Conservation (phyloP, 306 rosid genomes). For the Trichosanthes cucumerina region DNA sequence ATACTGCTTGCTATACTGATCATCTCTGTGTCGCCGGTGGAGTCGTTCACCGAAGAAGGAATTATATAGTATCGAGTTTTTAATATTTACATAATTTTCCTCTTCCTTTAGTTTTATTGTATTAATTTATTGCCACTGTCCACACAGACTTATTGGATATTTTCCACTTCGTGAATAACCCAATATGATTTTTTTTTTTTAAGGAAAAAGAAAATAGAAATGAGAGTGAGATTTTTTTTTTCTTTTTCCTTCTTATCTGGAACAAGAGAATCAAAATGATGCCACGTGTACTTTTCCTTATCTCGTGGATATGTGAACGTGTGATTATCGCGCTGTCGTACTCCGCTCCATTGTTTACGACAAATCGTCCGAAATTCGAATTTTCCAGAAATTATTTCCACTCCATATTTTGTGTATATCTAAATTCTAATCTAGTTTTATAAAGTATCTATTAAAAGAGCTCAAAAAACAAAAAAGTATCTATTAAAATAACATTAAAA, state of each 20-base stretch:
- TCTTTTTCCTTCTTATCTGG: not conserved
- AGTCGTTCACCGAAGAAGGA: not conserved
- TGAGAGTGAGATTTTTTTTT: not conserved
- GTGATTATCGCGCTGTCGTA: not conserved
- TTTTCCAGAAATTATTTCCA: not conserved
- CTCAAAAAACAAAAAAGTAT: too few species aligned
- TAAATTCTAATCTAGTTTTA: not conserved
- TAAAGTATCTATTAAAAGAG: not conserved
- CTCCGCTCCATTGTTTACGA: not conserved
- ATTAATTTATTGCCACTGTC: not conserved
- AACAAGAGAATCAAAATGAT: not conserved
- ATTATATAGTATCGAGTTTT: not conserved
- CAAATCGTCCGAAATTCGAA: not conserved
- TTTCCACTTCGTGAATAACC: not conserved
- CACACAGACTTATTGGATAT: not conserved
- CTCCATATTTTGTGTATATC: not conserved
- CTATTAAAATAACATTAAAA: too few species aligned
- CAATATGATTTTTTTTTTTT: not conserved
- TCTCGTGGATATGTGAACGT: not conserved
- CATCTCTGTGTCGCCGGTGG: not conserved
- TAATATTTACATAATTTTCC: not conserved
- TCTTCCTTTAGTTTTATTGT: not conserved
- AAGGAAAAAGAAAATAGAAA: not conserved
- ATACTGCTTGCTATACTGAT: slow-evolving; percentile 1
- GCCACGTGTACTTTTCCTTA: slow-evolving; percentile 11